Conservation (phyloP, 768 basidiomycete genomes). For the Tulasnella sp. region DNA sequence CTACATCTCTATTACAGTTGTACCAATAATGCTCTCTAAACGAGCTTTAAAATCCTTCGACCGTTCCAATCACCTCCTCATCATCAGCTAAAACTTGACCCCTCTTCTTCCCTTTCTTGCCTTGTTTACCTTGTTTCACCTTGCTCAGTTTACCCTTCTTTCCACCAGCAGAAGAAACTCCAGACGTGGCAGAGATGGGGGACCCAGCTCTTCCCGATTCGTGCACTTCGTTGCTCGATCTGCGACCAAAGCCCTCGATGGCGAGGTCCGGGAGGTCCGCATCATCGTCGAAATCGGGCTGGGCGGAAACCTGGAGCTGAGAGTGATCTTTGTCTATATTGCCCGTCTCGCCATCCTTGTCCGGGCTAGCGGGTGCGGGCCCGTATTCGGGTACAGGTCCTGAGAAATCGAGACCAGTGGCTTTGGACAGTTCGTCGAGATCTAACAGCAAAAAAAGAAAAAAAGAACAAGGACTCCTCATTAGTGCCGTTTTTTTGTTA, state of each 20-base stretch:
- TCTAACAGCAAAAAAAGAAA: background rate
- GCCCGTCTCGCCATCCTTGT: background rate
- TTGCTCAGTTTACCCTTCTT: background rate
- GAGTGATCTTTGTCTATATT: background rate
- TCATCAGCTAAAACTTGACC: slow-evolving; percentile 1
- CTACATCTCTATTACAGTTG: background rate
- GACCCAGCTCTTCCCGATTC: slow-evolving; percentile 10
- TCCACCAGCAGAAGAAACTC: background rate
- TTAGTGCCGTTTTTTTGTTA: background rate
- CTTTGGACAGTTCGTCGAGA: slow-evolving; percentile 23
- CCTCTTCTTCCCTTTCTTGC: slow-evolving; percentile 15
- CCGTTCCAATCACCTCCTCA: slow-evolving; percentile 17
- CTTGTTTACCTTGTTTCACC: background rate
- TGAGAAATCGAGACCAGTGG: slow-evolving; percentile 28
- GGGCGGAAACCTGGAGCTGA: background rate
- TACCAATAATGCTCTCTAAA: background rate
- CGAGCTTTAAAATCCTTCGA: background rate
- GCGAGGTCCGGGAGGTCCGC: background rate
- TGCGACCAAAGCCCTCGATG: background rate
- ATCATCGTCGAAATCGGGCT: background rate
- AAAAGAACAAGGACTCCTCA: too few species aligned
- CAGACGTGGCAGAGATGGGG: background rate
- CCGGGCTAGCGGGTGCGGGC: background rate
- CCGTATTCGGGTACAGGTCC: slow-evolving; percentile 27
- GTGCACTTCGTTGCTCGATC: background rate